Conservation (phyloP, 352 stramenopile species). For the Globisporangium radiosum region DNA sequence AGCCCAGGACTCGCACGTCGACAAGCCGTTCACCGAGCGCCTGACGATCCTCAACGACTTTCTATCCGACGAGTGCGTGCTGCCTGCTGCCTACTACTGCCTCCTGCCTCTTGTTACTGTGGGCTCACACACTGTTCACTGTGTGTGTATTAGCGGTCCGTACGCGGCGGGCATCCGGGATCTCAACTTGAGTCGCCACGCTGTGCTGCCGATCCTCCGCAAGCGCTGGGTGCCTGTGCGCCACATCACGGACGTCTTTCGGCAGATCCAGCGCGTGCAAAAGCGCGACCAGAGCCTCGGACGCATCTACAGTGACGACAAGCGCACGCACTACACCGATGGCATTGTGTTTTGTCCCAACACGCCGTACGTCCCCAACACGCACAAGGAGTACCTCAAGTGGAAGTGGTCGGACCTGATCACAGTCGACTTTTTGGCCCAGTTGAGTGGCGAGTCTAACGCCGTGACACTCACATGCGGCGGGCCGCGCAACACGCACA, state of each 20-base stretch:
- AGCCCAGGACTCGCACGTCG: constrained; percentile 64
- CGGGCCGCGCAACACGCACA: constrained; percentile 64
- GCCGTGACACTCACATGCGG: constrained; percentile 61
- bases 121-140: too few species aligned
- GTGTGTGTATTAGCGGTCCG: constrained; percentile 30
- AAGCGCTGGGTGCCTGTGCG: constrained; percentile 81
- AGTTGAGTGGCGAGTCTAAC: constrained; percentile 45
- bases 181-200: constrained; percentile 53
- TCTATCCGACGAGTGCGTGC: constrained; percentile 71
- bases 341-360: constrained; percentile 88
- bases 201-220: constrained; percentile 67
- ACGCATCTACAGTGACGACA: constrained; percentile 77
- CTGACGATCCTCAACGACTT: constrained; percentile 80
- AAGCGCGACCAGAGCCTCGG: constrained; percentile 74
- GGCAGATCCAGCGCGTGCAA: constrained; percentile 68
- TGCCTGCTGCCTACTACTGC: background rate
- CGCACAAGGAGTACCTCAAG: constrained; percentile 87
- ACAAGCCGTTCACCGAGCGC: constrained; percentile 76
- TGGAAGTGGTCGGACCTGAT: constrained; percentile 91
- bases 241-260: constrained; percentile 81
- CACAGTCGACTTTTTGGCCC: constrained; percentile 81
- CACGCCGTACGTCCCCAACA: constrained; percentile 78
- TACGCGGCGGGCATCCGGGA: constrained; percentile 64
- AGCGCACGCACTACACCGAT: constrained; percentile 86
- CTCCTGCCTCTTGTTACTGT: background rate